Evolutionary conservation across 805 yeast species (phyloP), one percentile per base, ranked within the genome.

Genomic region (Isabelozyma rhagii): DNA sequence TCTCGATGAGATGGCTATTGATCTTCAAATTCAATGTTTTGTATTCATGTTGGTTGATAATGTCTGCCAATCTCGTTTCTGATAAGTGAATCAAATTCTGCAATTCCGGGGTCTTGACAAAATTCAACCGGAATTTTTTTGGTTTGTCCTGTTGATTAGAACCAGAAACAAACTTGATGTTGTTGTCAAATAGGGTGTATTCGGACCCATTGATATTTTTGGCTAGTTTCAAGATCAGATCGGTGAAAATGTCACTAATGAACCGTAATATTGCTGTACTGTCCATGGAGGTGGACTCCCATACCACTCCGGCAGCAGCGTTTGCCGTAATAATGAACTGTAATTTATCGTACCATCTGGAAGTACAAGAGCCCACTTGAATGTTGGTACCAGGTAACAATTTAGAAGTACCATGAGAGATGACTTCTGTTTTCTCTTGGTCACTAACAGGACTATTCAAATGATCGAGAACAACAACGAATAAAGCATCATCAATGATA

Each of bases 281-380:
- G 60, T 81, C 85, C 78, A 80, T 79, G 18, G 80, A 72, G 2
- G 82, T 71, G 10, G 81, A 75, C 54, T 82, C 85, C 79, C 84
- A 81, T 17, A 79, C 80, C 45, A 81, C 72, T 4, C 84, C 85
- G 1, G 83, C 84, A 18, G 79, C 81, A 0, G 84, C 75, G 60
- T 81, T 81, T 40, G 71, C 67, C 3, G 84, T 78, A 8, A 81
- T 75, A 14, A 81, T 70, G 45, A 81, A 61, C 57, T 81, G 83
- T 48, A 81, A 64, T 56, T 81, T 81, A 60, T 81, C 85, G 58
- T 81, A 81, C 79, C 83, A 81, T 48, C 85, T 66, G 44, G 80
- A 78, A 13, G 82, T 78, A 62, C 85, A 81, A 5, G 83, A 73
- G 25, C 85, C 85, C 18, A 72, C 62, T 62, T 81, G 85, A 43